Evolutionary conservation across 176 grass and related monocot genomes (phyloP), one percentile per base, ranked within the genome.

Genomic region (Eleusine coracana): DNA sequence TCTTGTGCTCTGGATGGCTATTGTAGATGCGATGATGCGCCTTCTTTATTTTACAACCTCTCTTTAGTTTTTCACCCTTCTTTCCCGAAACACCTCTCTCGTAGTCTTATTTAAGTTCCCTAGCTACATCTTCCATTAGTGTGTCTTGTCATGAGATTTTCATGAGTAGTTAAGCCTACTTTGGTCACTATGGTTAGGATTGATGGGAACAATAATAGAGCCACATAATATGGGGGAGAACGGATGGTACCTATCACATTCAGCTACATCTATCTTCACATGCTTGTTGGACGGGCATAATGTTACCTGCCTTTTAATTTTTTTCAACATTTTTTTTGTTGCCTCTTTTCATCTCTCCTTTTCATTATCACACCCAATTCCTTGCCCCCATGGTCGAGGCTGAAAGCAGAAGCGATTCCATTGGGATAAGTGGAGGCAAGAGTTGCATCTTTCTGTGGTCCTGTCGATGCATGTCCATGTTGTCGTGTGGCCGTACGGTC

Each of bases 151-250:
- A 84, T 4, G 49, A 38, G 36, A 28, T 50, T 20, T 73, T 58
- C 34, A 40, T 11, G 17, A 29, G 62, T 59, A 37, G 36, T 56
- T 66, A 66, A 75, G 36, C 74, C 5, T 75, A 76, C 75, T 70
- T 70, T n/a, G 46, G 18, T 20, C 46, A 27, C 59, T 68, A 66
- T 51, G 52, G 62, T 46, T 48, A 34, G 58, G 60, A 52, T 46
- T 49, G 71, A 88, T 66, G 79, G 51, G 42, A 34, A 14, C 83
- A 81, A 88, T 94, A 88, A 91, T 86, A 48, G 72, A 91, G 71
- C 1, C 51, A 45, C 58, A 61, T 8, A 56, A 7, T 56, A 56
- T 20, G 79, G 44, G 36, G 40, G 61, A 40, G 71, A 63, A 29
- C 5, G 52, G 21, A 46, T 68, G 12, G 58, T 44, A 59, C 21